Base-by-base conservation (phyloP, 352 stramenopile species). In the Pythium chondricola region DNA sequence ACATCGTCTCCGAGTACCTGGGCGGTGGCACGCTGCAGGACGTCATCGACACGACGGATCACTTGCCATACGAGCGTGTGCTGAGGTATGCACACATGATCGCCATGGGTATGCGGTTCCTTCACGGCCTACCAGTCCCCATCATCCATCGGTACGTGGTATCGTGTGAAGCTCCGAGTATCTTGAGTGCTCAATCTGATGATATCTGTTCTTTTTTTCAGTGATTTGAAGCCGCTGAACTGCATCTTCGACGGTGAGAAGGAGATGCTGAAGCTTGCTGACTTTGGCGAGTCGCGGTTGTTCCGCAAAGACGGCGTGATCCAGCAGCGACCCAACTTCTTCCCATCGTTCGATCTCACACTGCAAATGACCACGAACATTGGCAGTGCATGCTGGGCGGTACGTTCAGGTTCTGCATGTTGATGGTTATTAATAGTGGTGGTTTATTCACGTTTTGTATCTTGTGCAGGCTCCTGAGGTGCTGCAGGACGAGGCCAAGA, bases 281-380 rank as follows among this genome's bases (percentile, higher is more conserved):
- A 91, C 46, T 91, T 91, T 63, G 79, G 79, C 22, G 71, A 86
- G 41, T 91, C 79, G 31, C 71, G 76, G 2, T 39, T 91, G 18
- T 78, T 91, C 43, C 67, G 68, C 4, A 86, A 77, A 52, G 71
- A 83, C 39, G 76, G 83, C 17, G 46, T 78, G 3, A 53, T 80
- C n/a, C 58, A 55, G 26, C 61, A 65, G 2, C 61, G 68, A 11
- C 56, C 69, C 13, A 73, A 78, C 25, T 84, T 84, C 56, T 88
- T 75, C 48, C 74, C 71, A 13, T 82, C 71, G 0, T 70, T 71
- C 1, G 69, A 86, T 48, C 46, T 82, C 27, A 87, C 74, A 22
- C 60, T 88, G 2, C 76, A 84, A 58, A 88, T 91, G 76, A 91
- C 79, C 27, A 88, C 79, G 4, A 85, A 86, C 41, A 85, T 91